These are phyloP conservation scores for Prunella vulgaris DNA, from an alignment of 257 asterid species.

Conservation along the genomic window DNA sequence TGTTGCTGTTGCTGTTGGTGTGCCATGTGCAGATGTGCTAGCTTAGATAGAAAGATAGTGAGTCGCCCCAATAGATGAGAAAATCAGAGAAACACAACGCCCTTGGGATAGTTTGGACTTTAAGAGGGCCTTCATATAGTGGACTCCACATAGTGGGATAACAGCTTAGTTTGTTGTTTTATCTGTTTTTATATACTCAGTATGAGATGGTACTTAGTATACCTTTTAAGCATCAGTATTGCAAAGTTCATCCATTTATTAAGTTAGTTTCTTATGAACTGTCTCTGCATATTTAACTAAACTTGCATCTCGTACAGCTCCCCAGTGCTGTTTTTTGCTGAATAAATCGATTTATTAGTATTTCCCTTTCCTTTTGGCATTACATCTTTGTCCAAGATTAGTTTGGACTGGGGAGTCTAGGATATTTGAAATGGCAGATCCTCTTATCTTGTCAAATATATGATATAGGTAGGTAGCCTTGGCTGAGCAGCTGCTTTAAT, in stretches of 20 bases:
- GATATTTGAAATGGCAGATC: no score
- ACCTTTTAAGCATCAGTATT: background rate
- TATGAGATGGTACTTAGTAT: background rate
- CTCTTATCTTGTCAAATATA: no score
- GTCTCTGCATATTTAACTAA: background rate
- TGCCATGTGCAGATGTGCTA: background rate
- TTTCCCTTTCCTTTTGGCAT: background rate
- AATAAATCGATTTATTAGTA: background rate
- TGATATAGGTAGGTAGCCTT: no score
- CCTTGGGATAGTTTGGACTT: background rate
- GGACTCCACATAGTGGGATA: background rate
- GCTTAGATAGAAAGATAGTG: background rate
- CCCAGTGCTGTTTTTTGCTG: background rate
- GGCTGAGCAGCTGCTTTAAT: no score
- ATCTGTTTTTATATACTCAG: background rate
- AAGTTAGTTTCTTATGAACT: background rate
- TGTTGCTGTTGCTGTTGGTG: background rate
- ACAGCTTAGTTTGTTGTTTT: background rate
- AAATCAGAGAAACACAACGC: background rate
- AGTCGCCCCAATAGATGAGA: background rate
- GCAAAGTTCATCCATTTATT: background rate
- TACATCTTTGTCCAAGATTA: constrained; percentile 7
- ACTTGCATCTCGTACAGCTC: background rate
- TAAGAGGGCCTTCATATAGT: background rate
- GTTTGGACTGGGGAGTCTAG: background rate